These are phyloP conservation scores for Groenewaldozyma tartarivorans DNA, from an alignment of 805 yeast species.

Conservation along the genomic window DNA sequence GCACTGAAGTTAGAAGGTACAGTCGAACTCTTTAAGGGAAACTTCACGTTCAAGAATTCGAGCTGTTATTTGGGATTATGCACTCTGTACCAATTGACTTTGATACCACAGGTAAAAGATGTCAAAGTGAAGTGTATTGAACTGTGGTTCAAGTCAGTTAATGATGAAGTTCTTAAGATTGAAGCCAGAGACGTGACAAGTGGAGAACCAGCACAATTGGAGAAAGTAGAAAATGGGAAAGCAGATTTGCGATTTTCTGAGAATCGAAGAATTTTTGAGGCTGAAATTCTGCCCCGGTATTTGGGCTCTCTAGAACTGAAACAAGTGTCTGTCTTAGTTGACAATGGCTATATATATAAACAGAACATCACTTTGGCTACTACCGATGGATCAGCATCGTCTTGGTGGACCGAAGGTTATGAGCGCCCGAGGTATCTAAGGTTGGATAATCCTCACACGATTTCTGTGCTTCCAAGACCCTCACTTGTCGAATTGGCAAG, in stretches of 20 bases:
- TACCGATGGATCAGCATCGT: background rate
- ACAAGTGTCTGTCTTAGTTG: background rate
- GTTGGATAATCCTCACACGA: slow-evolving; percentile 5
- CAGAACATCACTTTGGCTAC: background rate
- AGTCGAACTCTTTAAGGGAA: slow-evolving; percentile 9
- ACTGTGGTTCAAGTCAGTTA: background rate
- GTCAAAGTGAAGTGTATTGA: background rate
- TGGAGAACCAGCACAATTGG: background rate
- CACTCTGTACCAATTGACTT: slow-evolving; percentile 13
- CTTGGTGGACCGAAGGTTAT: background rate
- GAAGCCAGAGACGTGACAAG: background rate
- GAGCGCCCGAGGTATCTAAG: slow-evolving; percentile 8
- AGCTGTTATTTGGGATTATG: slow-evolving; percentile 15
- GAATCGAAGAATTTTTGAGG: background rate
- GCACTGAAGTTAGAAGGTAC: background rate
- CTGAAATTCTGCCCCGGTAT: background rate
- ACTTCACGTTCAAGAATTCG: slow-evolving; percentile 13
- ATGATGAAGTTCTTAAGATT: background rate
- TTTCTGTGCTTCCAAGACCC: slow-evolving; percentile 21
- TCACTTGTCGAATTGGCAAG: slow-evolving; percentile 18
- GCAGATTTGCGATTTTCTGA: background rate
- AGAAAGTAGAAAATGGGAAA: background rate
- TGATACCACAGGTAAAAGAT: slow-evolving; percentile 7
- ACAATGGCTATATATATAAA: background rate
- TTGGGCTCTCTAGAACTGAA: background rate